These are phyloP conservation scores for Trichosporon sp. DNA, from an alignment of 1,284 basidiomycete genomes.

Conservation along the genomic window DNA sequence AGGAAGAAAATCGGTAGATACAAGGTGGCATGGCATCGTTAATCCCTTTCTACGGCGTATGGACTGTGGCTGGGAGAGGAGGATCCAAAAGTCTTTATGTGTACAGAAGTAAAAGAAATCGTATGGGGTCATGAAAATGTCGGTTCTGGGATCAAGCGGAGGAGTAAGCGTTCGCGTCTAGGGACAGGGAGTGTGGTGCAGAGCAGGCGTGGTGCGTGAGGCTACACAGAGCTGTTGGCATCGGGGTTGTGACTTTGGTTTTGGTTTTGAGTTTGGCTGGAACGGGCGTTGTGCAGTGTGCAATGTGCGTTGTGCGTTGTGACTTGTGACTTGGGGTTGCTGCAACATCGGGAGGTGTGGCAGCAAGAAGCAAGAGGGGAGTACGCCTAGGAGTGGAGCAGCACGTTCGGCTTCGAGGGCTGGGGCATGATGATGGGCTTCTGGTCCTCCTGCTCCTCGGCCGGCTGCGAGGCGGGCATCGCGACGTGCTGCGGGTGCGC, in stretches of 20 bases:
- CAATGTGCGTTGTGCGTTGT: neutral
- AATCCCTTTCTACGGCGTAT: neutral
- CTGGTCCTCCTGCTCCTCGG: neutral
- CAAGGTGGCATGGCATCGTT: neutral
- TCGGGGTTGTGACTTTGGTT: neutral
- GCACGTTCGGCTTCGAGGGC: neutral
- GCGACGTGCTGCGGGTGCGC: neutral
- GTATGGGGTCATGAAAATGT: neutral
- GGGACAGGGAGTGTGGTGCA: neutral
- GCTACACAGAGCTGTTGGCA: neutral
- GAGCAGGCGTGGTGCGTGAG: neutral
- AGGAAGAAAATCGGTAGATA: neutral
- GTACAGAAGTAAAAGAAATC: neutral
- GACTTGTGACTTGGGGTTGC: neutral
- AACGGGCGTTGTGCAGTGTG: neutral
- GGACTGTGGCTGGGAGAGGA: neutral
- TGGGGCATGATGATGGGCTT: slow-evolving; percentile 6
- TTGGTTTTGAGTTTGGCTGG: neutral
- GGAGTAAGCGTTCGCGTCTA: neutral
- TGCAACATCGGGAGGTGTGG: neutral
- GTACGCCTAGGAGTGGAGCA: neutral
- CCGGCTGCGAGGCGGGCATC: neutral
- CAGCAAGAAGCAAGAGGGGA: neutral
- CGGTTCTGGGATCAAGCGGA: neutral
- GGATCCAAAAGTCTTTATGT: neutral